A percentile compares a stretch with the other conserved stretches of the same genome.
These are phyloP conservation scores for Yamadazyma sp. DNA, from an alignment of 1,139 yeast species.

Conservation along the genomic window DNA sequence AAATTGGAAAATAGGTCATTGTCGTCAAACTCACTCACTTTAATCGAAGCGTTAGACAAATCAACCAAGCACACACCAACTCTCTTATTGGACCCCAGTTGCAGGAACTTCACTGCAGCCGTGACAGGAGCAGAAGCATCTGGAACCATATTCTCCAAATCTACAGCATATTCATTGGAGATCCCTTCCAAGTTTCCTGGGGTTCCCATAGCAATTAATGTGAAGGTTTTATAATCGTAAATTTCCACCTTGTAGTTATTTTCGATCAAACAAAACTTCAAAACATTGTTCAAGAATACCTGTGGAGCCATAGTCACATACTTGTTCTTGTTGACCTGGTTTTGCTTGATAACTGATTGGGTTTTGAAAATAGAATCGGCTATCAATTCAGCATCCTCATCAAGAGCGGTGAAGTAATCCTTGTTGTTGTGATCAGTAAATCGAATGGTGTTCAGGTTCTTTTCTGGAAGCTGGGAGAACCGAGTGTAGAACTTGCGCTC, in stretches of 20 bases:
- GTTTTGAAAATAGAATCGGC: conserved; percentile 87
- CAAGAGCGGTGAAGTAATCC: conserved; percentile 75
- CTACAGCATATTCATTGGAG: conserved; percentile 42
- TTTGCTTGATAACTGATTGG: conserved; percentile 68
- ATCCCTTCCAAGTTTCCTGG: conserved; percentile 79
- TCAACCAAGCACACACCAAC: conserved; percentile 86
- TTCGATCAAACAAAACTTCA: conserved; percentile 67
- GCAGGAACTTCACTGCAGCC: conserved; percentile 64
- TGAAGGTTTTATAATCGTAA: conserved; percentile 61
- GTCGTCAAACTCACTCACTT: conserved; percentile 79
- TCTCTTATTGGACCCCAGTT: conserved; percentile 43
- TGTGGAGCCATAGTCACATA: conserved; percentile 79
- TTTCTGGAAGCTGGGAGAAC: conserved; percentile 52
- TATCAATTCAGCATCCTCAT: conserved; percentile 75
- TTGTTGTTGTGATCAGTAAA: conserved; percentile 68
- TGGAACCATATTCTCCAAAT: conserved; percentile 68
- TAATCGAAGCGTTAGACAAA: conserved; percentile 62
- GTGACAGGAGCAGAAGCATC: conserved; percentile 69
- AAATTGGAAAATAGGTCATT: conserved; percentile 84
- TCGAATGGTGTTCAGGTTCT: conserved; percentile 53
- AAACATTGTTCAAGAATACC: conserved; percentile 61
- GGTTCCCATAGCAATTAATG: conserved; percentile 63
- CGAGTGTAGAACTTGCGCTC: conserved; percentile 65
- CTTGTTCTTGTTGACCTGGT: conserved; percentile 46
- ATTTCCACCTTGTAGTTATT: conserved; percentile 76